Evolutionary conservation across 331 rosid genomes (phyloP).

Genomic region (Rhamnella rubrinervis): DNA sequence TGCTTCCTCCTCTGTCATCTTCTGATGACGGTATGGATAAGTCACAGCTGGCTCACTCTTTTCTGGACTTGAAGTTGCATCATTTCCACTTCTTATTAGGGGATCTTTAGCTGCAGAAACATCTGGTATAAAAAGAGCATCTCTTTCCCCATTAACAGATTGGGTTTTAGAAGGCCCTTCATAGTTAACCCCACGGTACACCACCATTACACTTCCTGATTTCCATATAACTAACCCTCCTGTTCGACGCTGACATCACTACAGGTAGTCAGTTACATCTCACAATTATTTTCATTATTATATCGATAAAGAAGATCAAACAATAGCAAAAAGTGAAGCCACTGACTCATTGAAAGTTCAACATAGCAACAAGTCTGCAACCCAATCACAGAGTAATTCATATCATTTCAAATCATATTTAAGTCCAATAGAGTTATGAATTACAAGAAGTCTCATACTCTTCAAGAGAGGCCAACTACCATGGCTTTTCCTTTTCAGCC

Average conservation of each 20-base stretch:
- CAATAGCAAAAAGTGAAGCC: neutral
- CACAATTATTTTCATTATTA: neutral
- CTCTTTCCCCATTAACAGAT: conserved; percentile 48
- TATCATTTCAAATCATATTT: too few species aligned
- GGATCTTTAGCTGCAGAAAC: conserved; percentile 50
- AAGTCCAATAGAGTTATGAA: too few species aligned
- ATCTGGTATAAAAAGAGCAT: conserved; percentile 63
- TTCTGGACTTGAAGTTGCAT: conserved; percentile 36
- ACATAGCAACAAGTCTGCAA: neutral
- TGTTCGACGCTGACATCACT: conserved; percentile 78
- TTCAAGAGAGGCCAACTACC: too few species aligned
- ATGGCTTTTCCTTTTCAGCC: too few species aligned
- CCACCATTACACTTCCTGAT: conserved; percentile 91
- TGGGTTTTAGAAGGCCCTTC: conserved; percentile 53
- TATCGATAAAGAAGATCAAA: neutral
- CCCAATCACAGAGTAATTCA: neutral
- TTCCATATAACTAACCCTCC: conserved; percentile 89
- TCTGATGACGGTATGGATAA: conserved; percentile 30
- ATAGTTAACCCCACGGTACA: conserved; percentile 78
- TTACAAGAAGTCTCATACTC: too few species aligned
- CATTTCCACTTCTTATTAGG: conserved; percentile 24
- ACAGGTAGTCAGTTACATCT: conserved; percentile 49
- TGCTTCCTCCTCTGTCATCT: conserved; percentile 66
- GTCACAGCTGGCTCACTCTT: conserved; percentile 32
- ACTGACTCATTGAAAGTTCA: neutral